A percentile compares a stretch with the other conserved stretches of the same genome.
These are phyloP conservation scores for Tubosaeta sp. DNA, from an alignment of 768 basidiomycete species.

Conservation along the genomic window DNA sequence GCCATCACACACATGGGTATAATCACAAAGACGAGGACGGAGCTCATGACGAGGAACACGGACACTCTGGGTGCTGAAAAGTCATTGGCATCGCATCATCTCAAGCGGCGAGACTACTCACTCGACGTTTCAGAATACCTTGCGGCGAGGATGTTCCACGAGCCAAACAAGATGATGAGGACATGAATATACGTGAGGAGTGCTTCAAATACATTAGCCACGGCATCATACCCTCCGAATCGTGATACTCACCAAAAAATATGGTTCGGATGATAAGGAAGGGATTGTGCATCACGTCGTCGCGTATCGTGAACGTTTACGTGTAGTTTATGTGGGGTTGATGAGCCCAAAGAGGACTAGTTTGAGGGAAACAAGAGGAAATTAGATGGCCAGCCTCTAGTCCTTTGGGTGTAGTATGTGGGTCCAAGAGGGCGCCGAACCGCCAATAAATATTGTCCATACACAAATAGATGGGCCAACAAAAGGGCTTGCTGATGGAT, in stretches of 20 bases:
- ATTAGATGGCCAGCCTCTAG: constrained; percentile 12
- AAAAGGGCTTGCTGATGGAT: not conserved
- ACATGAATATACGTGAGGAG: constrained; percentile 49
- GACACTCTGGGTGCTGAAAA: constrained; percentile 44
- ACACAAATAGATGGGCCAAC: constrained; percentile 17
- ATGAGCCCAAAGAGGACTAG: not conserved
- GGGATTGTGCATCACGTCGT: constrained; percentile 40
- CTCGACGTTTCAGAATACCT: constrained; percentile 34
- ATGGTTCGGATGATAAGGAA: constrained; percentile 57
- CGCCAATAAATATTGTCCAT: constrained; percentile 15
- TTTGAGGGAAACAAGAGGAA: not conserved
- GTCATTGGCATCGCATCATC: not conserved
- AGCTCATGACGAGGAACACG: constrained; percentile 46
- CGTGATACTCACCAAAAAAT: constrained; percentile 46
- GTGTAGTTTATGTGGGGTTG: constrained; percentile 4
- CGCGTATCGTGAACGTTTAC: constrained; percentile 4
- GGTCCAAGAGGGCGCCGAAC: constrained; percentile 9
- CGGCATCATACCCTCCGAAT: not conserved
- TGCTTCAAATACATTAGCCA: constrained; percentile 15
- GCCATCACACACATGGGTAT: constrained; percentile 27
- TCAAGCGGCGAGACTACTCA: constrained; percentile 19
- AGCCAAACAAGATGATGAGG: constrained; percentile 50
- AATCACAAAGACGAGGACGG: constrained; percentile 32
- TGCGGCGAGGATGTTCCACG: constrained; percentile 50
- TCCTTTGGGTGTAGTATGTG: not conserved